Evolutionary conservation across 768 basidiomycete species (phyloP).

Genomic region (Lactifluus volemus): DNA sequence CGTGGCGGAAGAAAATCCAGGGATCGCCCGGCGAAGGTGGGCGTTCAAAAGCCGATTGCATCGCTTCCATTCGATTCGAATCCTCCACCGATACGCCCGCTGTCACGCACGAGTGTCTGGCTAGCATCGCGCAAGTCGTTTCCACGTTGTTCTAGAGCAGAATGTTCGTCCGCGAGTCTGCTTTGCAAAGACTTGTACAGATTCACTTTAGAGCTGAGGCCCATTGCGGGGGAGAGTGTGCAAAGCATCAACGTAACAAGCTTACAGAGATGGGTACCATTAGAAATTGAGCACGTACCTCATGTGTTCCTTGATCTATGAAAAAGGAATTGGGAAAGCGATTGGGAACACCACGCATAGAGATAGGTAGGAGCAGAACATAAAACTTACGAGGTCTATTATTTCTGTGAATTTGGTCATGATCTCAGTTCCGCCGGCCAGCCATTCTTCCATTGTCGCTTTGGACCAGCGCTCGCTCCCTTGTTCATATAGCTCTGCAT

Average conservation of each 20-base stretch:
- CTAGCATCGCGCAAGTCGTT: slow-evolving; percentile 31
- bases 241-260: not conserved
- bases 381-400: slow-evolving; percentile 39
- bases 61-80: not conserved
- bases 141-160: slow-evolving; percentile 34
- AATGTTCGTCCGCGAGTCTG: slow-evolving; percentile 34
- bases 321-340: not conserved
- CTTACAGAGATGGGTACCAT: not conserved
- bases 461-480: slow-evolving; percentile 40
- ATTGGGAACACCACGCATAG: not conserved
- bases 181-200: slow-evolving; percentile 38
- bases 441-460: slow-evolving; percentile 46
- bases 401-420: slow-evolving; percentile 34
- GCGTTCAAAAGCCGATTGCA: not conserved
- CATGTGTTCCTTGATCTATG: slow-evolving; percentile 41
- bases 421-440: slow-evolving; percentile 44
- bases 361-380: not conserved
- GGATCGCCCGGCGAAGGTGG: not conserved
- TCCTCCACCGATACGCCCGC: slow-evolving; percentile 30
- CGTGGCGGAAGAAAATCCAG: not conserved
- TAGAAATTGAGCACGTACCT: slow-evolving; percentile 27
- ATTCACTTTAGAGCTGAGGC: slow-evolving; percentile 37
- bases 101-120: slow-evolving; percentile 34
- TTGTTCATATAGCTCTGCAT: slow-evolving; percentile 38
- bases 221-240: not conserved